These are phyloP conservation scores for Populus euphratica DNA, from an alignment of 345 rosid genomes.

Conservation along the genomic window DNA sequence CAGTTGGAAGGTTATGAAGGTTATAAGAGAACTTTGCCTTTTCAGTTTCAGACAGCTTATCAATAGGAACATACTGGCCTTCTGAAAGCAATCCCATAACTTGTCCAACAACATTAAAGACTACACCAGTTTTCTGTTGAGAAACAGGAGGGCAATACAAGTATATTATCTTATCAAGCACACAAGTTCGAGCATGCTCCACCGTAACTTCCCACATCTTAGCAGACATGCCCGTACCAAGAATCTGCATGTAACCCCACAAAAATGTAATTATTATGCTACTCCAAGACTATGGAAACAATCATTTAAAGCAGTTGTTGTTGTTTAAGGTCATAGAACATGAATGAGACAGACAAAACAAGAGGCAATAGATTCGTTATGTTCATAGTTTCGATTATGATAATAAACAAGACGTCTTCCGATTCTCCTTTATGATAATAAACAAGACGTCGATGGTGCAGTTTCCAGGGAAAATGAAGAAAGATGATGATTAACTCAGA, in stretches of 20 bases:
- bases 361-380: background rate
- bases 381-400: conserved; percentile 5
- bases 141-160: conserved; percentile 54
- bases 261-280: background rate
- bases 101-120: conserved; percentile 89
- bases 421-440: background rate
- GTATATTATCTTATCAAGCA: conserved; percentile 60
- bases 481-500: background rate
- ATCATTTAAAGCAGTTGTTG: conserved; percentile 1
- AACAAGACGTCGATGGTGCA: background rate
- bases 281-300: background rate
- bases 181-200: conserved; percentile 84
- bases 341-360: background rate
- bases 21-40: conserved; percentile 50
- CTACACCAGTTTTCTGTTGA: conserved; percentile 71
- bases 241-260: conserved; percentile 51
- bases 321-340: background rate
- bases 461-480: background rate
- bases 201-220: conserved; percentile 97
- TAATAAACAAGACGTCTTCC: background rate
- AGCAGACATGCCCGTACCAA: conserved; percentile 97
- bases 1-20: background rate
- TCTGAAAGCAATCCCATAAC: conserved; percentile 72
- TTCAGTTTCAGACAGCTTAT: conserved; percentile 73
- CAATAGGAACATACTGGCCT: conserved; percentile 54